These are phyloP conservation scores for Sutorius australiensis DNA, from an alignment of 768 basidiomycete genomes.

Conservation along the genomic window DNA sequence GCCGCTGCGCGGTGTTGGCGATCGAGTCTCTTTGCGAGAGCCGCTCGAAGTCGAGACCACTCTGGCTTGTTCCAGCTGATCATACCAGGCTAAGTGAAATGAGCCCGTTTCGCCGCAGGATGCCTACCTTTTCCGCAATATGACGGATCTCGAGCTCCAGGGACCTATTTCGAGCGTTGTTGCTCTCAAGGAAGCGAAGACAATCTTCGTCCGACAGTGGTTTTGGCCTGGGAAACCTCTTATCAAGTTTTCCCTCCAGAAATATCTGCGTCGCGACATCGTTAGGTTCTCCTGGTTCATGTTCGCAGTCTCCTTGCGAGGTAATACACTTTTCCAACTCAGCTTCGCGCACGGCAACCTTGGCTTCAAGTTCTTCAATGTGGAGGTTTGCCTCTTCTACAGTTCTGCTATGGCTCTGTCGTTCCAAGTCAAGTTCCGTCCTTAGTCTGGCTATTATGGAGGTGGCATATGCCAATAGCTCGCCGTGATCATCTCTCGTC, in stretches of 20 bases:
- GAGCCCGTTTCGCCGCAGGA: background rate
- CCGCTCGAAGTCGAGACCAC: conserved; percentile 1
- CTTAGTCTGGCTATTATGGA: conserved; percentile 43
- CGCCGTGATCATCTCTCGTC: conserved; percentile 10
- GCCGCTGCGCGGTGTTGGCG: background rate
- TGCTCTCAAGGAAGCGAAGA: conserved; percentile 37
- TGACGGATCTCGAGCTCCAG: conserved; percentile 44
- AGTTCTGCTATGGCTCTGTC: conserved; percentile 39
- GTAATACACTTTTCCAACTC: conserved; percentile 43
- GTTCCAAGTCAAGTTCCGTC: conserved; percentile 43
- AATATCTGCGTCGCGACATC: background rate
- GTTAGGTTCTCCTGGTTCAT: background rate
- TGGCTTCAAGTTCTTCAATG: conserved; percentile 46
- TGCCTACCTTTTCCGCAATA: conserved; percentile 35
- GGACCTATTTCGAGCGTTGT: conserved; percentile 38
- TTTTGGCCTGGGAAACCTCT: conserved; percentile 13
- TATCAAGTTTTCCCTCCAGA: background rate
- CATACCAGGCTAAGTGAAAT: background rate
- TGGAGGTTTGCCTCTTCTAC: conserved; percentile 38
- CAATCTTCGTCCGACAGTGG: conserved; percentile 37
- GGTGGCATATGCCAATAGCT: conserved; percentile 40
- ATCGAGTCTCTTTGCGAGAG: background rate
- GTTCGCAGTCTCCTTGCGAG: conserved; percentile 2
- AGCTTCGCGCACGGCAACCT: conserved; percentile 53
- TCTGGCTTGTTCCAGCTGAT: conserved; percentile 24